These are phyloP conservation scores for Blastobotrys buckinghamii DNA, from an alignment of 1,139 yeast species.

Conservation along the genomic window DNA sequence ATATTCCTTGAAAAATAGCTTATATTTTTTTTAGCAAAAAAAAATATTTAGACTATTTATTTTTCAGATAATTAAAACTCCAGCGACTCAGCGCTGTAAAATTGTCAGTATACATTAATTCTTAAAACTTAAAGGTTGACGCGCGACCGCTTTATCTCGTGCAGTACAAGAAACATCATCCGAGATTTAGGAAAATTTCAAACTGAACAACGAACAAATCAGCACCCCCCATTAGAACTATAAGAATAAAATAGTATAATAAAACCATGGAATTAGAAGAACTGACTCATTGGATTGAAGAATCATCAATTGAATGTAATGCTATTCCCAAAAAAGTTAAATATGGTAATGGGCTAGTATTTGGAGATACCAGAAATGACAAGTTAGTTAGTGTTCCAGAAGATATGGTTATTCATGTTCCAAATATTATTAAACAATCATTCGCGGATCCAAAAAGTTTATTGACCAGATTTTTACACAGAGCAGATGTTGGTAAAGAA, in stretches of 20 bases:
- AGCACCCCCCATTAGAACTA: too few relatives aligned
- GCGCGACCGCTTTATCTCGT: too few relatives aligned
- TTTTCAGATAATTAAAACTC: too few relatives aligned
- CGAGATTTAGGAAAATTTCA: neutral
- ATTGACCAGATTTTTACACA: constrained; percentile 18
- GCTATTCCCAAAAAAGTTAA: constrained; percentile 11
- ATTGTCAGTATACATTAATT: too few relatives aligned
- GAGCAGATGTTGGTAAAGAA: constrained; percentile 15
- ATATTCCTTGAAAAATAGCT: too few relatives aligned
- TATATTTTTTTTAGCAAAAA: too few relatives aligned
- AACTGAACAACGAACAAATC: too few relatives aligned
- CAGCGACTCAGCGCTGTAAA: too few relatives aligned
- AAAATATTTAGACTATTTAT: too few relatives aligned
- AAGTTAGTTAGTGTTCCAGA: constrained; percentile 22
- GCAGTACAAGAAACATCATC: too few relatives aligned
- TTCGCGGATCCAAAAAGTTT: constrained; percentile 10
- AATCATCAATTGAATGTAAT: constrained; percentile 12
- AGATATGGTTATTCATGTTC: constrained; percentile 18
- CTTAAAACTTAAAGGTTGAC: too few relatives aligned
- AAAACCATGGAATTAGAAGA: constrained; percentile 8
- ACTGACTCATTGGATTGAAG: constrained; percentile 8
- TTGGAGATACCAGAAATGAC: constrained; percentile 2
- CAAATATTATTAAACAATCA: constrained; percentile 19
- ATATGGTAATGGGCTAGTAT: constrained; percentile 17
- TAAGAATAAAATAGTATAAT: neutral